Conservation (phyloP, 352 stramenopile genomes). For the Phytophthora cactorum region DNA sequence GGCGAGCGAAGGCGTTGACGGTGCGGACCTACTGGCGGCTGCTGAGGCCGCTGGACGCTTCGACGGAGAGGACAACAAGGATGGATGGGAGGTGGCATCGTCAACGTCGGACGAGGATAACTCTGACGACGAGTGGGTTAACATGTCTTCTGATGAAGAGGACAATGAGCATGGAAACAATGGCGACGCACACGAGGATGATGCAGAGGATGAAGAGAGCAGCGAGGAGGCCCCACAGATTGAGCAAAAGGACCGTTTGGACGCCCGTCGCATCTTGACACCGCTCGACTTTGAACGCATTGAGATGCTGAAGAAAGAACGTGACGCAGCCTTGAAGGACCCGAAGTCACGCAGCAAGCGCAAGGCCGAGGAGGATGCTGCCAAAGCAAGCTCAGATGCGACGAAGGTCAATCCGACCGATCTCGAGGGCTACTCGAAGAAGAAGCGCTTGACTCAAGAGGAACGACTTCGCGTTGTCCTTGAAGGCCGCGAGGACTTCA, state of each 20-base stretch:
- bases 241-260: constrained; percentile 82
- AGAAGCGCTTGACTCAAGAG: constrained; percentile 89
- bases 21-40: constrained; percentile 94
- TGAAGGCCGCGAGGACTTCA: constrained; percentile 92
- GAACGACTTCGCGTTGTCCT: constrained; percentile 85
- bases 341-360: constrained; percentile 81
- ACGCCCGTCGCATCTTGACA: constrained; percentile 88
- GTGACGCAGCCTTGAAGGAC: constrained; percentile 79
- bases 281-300: constrained; percentile 91
- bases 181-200: constrained; percentile 51
- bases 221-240: constrained; percentile 44
- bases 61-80: constrained; percentile 81
- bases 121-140: constrained; percentile 77
- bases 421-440: constrained; percentile 90
- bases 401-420: constrained; percentile 82
- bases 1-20: constrained; percentile 93
- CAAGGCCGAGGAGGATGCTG: constrained; percentile 78
- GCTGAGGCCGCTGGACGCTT: constrained; percentile 76
- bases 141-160: constrained; percentile 70
- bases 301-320: constrained; percentile 91
- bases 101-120: constrained; percentile 69
- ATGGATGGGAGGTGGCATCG: constrained; percentile 84
- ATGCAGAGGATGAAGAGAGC: constrained; percentile 49
- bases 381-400: constrained; percentile 49
- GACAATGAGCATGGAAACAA: constrained; percentile 52